Evolutionary conservation across 2,329 filamentous ascomycete species (phyloP), one percentile per base, ranked within the genome.

Genomic region (Claviceps spartinae): DNA sequence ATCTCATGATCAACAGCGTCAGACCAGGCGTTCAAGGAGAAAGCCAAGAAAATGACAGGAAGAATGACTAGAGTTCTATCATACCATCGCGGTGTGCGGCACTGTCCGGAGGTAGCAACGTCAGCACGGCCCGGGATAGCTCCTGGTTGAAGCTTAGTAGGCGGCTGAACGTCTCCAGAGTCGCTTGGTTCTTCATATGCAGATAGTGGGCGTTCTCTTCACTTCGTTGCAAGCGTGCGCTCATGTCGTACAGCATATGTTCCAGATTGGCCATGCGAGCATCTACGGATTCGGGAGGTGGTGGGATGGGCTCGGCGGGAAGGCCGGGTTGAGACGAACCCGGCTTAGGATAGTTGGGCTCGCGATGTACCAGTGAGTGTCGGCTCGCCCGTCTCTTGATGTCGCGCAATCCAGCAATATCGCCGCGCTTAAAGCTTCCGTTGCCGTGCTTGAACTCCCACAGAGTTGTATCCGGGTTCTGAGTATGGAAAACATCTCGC

Each of bases 391-490:
- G 81, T 55, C 93, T 85, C 69, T 96, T 96, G 69, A 98, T 98
- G 64, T 98, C 93, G 44, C 93, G 81, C 55, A 98, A 71, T 7
- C 91, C 89, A 49, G 91, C 83, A 24, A 98, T 73, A 66, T 98
- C 91, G 40, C 93, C 93, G 57, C 90, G 83, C 69, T 95, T 97
- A 73, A 98, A 98, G 66, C 86, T 97, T 50, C 91, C 91, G 62
- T 91, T 94, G 50, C 93, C 93, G 64, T 98, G 93, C 68, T 96
- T 97, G 69, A 98, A 98, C 65, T 98, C 93, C 93, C 93, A 98
- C 34, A 98, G 73, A 0, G 91, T 89, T 20, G 89, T 89, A 63
- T 97, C 93, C 13, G 91, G 89, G 44, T 86, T 90, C 11, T 88
- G 89, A 4, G 89, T 95, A 67, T 97, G 91, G 65, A 97, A 98